Evolutionary conservation across 192 early-diverging fungal genomes (phyloP), one percentile per base, ranked within the genome.

Genomic region (Backusella australiensis): DNA sequence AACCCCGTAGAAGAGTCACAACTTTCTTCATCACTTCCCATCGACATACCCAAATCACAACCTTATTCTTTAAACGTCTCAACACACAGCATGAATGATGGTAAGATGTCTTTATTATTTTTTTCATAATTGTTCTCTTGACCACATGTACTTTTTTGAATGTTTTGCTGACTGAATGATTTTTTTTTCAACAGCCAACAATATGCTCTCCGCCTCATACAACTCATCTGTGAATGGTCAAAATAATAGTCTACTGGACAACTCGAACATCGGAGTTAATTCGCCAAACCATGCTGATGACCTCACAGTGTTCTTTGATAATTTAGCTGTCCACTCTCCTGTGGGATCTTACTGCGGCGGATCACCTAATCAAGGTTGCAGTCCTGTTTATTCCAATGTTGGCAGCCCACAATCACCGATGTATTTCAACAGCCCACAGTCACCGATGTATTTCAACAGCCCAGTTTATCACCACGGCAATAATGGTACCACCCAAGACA

Each of bases 1-100:
- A 12, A 63, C 56, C 21, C 8, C 56, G 29, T 23, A 12, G 23
- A 23, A 63, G 56, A 63, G 11, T 29, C 56, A 69, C 34, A 17
- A 2, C 35, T 69, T 36, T 69, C 68, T 14, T 36, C 68, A 3
- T 35, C 34, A 38, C 35, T 36, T 21, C 68, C 68, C 14, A 69
- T 69, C 11, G 68, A 69, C 36, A 69, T 69, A 11, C 68, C 68
- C 11, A 69, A 38, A 69, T 69, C 68, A 14, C 56, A 63, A 63
- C 23, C 56, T 36, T 69, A 69, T 69, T 38, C 68, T 39, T 38
- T 69, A 36, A 69, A 69, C 12, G 68, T 69, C 41, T 38, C 68
- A 23, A 39, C 21, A 17, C 34, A 69, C 36, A 69, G 38, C 23
- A 63, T 63, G 34, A 69, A 36, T 36, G 35, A 69, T 39, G 34